These are phyloP conservation scores for Blastocystis hominis DNA, from an alignment of 352 stramenopile species.

Conservation along the genomic window DNA sequence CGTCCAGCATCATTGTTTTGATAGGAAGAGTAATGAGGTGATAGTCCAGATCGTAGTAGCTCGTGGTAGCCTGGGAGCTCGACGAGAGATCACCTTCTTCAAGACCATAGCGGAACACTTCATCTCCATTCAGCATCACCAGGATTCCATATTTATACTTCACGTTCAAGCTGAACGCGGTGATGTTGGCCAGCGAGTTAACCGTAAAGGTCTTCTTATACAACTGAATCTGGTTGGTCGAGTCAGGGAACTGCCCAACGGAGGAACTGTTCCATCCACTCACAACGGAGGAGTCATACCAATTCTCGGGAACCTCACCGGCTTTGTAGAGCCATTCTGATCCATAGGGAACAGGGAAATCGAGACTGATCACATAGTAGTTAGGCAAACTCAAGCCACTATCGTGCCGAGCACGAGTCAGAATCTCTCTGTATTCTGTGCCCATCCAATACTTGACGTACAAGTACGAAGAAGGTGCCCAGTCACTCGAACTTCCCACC, in stretches of 20 bases:
- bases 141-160: slow-evolving; percentile 11
- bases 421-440: not conserved
- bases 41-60: not conserved
- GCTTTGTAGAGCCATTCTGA: slow-evolving; percentile 30
- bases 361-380: not conserved
- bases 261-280: not conserved
- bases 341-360: not conserved
- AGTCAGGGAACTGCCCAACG: not conserved
- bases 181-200: not conserved
- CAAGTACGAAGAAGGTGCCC: not conserved
- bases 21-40: not conserved
- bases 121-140: slow-evolving; percentile 7
- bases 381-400: not conserved
- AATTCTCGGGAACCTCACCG: slow-evolving; percentile 4
- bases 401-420: not conserved
- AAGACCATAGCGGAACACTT: slow-evolving; percentile 39
- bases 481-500: not conserved
- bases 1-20: not conserved
- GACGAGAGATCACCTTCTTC: not conserved
- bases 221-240: slow-evolving; percentile 24
- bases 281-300: not conserved
- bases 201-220: slow-evolving; percentile 50
- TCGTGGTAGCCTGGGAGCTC: not conserved
- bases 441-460: not conserved
- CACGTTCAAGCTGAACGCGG: not conserved